These are phyloP conservation scores for Leersia perrieri DNA, from an alignment of 176 grass and related monocot genomes.

Conservation along the genomic window DNA sequence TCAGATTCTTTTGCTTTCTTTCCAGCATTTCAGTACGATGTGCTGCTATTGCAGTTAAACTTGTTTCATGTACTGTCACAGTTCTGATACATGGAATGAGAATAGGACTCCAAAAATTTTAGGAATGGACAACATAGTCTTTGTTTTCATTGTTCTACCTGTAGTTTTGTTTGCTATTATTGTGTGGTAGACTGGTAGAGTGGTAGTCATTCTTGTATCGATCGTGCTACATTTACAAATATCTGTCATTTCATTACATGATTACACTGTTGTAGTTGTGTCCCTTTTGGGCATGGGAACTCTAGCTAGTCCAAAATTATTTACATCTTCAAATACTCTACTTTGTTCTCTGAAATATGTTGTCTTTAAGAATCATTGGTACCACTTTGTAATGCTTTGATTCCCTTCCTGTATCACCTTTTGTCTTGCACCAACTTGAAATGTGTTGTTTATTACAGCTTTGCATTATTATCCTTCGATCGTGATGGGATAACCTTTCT, in stretches of 20 bases:
- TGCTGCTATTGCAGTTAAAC: constrained; percentile 12
- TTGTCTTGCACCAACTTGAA: constrained; percentile 33
- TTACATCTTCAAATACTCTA: constrained; percentile 15
- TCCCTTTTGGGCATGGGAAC: neutral
- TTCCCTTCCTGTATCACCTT: constrained; percentile 7
- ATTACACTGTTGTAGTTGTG: neutral
- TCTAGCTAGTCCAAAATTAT: neutral
- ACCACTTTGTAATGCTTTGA: neutral
- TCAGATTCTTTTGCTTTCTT: constrained; percentile 13
- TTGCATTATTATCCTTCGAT: constrained; percentile 29
- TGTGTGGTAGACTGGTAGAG: constrained; percentile 6
- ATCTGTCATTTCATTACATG: neutral
- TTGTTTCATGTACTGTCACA: neutral
- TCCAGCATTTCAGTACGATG: neutral
- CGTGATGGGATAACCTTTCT: constrained; percentile 20
- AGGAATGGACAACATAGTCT: neutral
- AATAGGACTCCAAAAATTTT: constrained; percentile 11
- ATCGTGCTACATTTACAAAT: neutral
- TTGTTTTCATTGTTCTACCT: constrained; percentile 16
- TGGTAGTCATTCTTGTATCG: neutral
- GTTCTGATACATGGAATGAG: constrained; percentile 14
- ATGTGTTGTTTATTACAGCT: constrained; percentile 16
- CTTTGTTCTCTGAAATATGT: constrained; percentile 29
- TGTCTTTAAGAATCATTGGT: constrained; percentile 9
- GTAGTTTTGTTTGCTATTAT: constrained; percentile 3